These are phyloP conservation scores for Blumeriella jaapii DNA, from an alignment of 2,329 filamentous ascomycete species.

Conservation along the genomic window DNA sequence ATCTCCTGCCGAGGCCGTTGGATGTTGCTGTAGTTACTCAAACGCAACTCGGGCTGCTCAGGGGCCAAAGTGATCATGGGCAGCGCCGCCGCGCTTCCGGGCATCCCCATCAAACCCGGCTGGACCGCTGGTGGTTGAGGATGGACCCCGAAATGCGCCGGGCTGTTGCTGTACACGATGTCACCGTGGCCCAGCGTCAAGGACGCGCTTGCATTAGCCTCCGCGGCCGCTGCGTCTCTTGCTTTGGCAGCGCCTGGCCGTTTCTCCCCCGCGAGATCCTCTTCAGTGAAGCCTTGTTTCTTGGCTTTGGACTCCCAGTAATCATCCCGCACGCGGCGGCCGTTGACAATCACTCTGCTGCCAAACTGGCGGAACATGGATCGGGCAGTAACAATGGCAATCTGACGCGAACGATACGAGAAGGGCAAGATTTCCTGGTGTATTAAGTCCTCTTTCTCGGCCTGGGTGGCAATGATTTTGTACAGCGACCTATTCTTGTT, in stretches of 20 bases:
- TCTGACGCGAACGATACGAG: conserved; percentile 95
- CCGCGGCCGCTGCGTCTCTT: conserved; percentile 65
- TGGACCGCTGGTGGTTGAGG: conserved; percentile 60
- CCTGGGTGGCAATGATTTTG: conserved; percentile 95
- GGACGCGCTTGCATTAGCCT: conserved; percentile 45
- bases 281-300: conserved; percentile 97
- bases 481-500: conserved; percentile 95
- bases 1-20: conserved; percentile 83
- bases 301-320: conserved; percentile 97
- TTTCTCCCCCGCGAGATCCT: conserved; percentile 92
- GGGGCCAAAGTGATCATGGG: conserved; percentile 75
- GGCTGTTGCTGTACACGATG: conserved; percentile 75
- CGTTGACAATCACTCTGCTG: conserved; percentile 82
- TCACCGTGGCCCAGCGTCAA: conserved; percentile 56
- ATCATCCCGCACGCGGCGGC: conserved; percentile 85
- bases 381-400: conserved; percentile 91
- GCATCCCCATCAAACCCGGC: conserved; percentile 56
- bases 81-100: conserved; percentile 58
- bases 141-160: conserved; percentile 48
- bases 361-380: conserved; percentile 99
- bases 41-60: conserved; percentile 64
- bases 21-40: conserved; percentile 73
- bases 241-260: conserved; percentile 83
- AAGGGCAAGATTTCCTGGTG: conserved; percentile 92
- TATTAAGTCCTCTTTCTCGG: conserved; percentile 94